A percentile compares a stretch with the other conserved stretches of the same genome.
Conservation (phyloP, 1,284 basidiomycete genomes). For the Exobasidium cylindrosporum region DNA sequence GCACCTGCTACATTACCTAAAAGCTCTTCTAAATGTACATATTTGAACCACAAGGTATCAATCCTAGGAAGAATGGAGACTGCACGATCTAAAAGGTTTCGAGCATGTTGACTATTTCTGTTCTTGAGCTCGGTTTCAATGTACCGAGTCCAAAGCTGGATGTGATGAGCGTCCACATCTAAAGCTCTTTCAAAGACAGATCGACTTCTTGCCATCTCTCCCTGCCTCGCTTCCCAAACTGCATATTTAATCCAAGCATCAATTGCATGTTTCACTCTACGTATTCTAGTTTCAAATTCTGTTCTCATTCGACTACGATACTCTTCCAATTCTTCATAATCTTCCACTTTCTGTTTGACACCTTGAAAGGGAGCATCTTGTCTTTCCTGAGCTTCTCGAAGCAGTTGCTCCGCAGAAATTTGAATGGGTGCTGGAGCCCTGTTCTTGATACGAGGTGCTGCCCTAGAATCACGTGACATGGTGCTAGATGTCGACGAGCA, state of each 20-base stretch:
- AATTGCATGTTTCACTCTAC: conserved; percentile 54
- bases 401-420: conserved; percentile 96
- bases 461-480: conserved; percentile 26
- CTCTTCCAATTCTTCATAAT: conserved; percentile 94
- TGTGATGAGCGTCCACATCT: conserved; percentile 84
- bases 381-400: conserved; percentile 94
- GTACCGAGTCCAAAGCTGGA: conserved; percentile 91
- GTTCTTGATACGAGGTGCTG: conserved; percentile 75
- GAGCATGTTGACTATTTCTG: conserved; percentile 91
- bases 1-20: conserved; percentile 92
- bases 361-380: conserved; percentile 80
- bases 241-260: conserved; percentile 65
- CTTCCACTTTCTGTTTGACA: conserved; percentile 65
- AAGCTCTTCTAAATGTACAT: conserved; percentile 95
- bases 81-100: conserved; percentile 93
- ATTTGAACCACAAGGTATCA: conserved; percentile 89
- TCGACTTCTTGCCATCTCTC: conserved; percentile 67
- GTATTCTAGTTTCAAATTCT: conserved; percentile 93
- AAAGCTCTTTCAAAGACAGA: conserved; percentile 95
- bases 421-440: conserved; percentile 87
- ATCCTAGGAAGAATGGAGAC: conserved; percentile 92
- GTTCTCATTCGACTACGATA: conserved; percentile 90
- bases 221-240: conserved; percentile 84
- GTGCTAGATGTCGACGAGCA: background rate
- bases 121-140: conserved; percentile 98